Conservation (phyloP, 176 grass and related monocot species). For the Echinochloa phyllopogon region DNA sequence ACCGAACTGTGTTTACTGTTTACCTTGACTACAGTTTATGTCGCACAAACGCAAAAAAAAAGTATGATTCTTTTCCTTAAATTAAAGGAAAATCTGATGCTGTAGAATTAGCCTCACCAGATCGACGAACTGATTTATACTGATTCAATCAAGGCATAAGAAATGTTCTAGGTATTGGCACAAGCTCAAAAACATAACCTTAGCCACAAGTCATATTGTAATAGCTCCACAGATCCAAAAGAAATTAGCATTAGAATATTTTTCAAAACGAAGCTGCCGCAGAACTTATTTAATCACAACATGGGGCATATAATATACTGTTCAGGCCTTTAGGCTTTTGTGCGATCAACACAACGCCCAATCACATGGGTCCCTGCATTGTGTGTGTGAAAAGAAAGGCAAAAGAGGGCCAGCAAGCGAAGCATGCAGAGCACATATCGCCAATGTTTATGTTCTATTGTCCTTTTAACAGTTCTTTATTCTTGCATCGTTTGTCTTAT, state of each 20-base stretch:
- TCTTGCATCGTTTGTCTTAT: conserved; percentile 49
- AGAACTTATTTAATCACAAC: background rate
- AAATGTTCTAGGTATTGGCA: background rate
- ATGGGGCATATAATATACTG: background rate
- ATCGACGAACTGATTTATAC: background rate
- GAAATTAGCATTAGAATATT: background rate
- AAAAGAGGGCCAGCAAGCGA: background rate
- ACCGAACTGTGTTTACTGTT: no score
- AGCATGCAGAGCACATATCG: background rate
- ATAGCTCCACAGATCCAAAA: background rate
- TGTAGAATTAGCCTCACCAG: no score
- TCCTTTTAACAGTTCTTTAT: conserved; percentile 48
- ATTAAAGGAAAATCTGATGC: no score
- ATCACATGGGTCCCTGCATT: background rate
- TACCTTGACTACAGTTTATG: no score
- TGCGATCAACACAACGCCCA: background rate
- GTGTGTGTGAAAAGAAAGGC: background rate
- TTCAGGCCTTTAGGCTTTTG: background rate
- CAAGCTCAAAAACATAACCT: background rate
- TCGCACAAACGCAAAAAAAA: no score
- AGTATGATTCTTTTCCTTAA: no score
- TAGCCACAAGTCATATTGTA: background rate
- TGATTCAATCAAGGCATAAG: background rate
- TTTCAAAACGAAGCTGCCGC: background rate
- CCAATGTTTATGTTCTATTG: conserved; percentile 38